A percentile compares a stretch with the other conserved stretches of the same genome.
phyloP scores from a whole-genome alignment of 306 rosid genomes.

The Cicer yamashitae region DNA sequence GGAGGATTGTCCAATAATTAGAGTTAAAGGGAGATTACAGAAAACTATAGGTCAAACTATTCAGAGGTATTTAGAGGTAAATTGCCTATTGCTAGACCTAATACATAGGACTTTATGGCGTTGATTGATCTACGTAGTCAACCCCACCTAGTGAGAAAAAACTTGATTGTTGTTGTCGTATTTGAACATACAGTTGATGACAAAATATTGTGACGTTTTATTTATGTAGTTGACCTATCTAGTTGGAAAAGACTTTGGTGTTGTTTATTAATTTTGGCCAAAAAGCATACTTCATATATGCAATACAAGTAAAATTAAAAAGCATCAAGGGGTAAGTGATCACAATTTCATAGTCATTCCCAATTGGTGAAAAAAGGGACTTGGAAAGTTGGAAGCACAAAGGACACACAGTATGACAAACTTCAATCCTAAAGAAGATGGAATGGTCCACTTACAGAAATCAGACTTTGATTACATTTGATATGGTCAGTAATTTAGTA shows the following conservation, averaged over 20 bases:
- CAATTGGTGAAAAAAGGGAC: conserved; percentile 19
- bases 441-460: conserved; percentile 2
- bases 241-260: background rate
- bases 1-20: background rate
- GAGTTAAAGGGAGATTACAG: background rate
- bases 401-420: conserved; percentile 9
- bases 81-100: background rate
- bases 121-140: background rate
- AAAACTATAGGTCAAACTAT: conserved; percentile 3
- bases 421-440: conserved; percentile 18
- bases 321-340: conserved; percentile 10
- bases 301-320: background rate
- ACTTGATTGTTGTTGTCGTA: background rate
- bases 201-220: background rate
- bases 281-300: background rate
- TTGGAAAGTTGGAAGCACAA: conserved; percentile 33
- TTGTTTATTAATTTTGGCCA: conserved; percentile 1
- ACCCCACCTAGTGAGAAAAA: background rate
- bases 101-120: background rate
- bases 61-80: background rate
- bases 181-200: background rate
- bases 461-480: conserved; percentile 24
- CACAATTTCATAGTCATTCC: conserved; percentile 33
- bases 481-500: conserved; percentile 33
- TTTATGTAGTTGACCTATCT: background rate